phyloP scores from a whole-genome alignment of 495 filamentous ascomycete genomes.

The Staphylotrichum longicolle region DNA sequence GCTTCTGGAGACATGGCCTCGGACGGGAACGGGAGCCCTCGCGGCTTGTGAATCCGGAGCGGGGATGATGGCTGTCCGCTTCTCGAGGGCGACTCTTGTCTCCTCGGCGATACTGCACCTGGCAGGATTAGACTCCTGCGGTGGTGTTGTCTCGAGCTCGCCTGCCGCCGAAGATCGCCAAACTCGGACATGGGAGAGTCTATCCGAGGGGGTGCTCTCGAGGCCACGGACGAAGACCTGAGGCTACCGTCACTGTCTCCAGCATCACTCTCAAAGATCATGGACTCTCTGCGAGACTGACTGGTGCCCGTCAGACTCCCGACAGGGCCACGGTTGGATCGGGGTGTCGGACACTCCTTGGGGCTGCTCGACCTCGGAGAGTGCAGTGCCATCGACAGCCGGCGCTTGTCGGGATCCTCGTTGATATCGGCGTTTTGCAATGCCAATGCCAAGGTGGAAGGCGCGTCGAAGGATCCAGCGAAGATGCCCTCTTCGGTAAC shows the following conservation, averaged over 20 bases:
- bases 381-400: slow-evolving; percentile 44
- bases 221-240: slow-evolving; percentile 71
- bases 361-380: slow-evolving; percentile 84
- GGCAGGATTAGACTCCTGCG: slow-evolving; percentile 79
- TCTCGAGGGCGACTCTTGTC: slow-evolving; percentile 83
- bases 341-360: slow-evolving; percentile 84
- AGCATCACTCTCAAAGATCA: slow-evolving; percentile 75
- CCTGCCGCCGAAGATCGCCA: slow-evolving; percentile 63
- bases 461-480: slow-evolving; percentile 54
- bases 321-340: slow-evolving; percentile 72
- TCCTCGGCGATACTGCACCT: slow-evolving; percentile 68
- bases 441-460: slow-evolving; percentile 57
- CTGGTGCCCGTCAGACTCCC: slow-evolving; percentile 57
- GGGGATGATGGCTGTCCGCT: slow-evolving; percentile 69
- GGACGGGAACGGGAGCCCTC: slow-evolving; percentile 63
- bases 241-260: slow-evolving; percentile 83
- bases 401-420: slow-evolving; percentile 38
- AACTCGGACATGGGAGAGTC: slow-evolving; percentile 89
- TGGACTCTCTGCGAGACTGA: slow-evolving; percentile 65
- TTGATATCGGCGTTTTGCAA: slow-evolving; percentile 49
- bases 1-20: slow-evolving; percentile 81
- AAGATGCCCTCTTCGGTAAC: slow-evolving; percentile 48
- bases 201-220: slow-evolving; percentile 62
- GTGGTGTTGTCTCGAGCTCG: slow-evolving; percentile 73
- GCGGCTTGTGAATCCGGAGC: slow-evolving; percentile 79